phyloP scores from a whole-genome alignment of 805 yeast genomes.

The Candida alai region DNA sequence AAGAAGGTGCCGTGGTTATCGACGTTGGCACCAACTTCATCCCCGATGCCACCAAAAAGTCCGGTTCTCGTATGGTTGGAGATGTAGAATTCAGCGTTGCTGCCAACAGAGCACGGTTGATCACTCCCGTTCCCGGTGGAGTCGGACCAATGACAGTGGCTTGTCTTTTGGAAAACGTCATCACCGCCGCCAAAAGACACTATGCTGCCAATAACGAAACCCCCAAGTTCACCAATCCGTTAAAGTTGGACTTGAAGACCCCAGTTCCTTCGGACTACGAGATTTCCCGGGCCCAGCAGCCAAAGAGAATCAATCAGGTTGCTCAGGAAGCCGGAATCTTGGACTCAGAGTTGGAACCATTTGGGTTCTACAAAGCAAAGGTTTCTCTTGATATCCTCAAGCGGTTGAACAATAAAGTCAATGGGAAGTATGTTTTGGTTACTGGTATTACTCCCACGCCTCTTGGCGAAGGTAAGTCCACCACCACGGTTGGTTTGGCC shows the following conservation, averaged over 20 bases:
- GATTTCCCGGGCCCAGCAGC: conserved; percentile 71
- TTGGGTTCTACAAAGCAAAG: conserved; percentile 75
- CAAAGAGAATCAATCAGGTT: conserved; percentile 63
- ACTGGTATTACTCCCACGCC: conserved; percentile 88
- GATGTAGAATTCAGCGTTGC: conserved; percentile 68
- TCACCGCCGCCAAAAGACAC: conserved; percentile 59
- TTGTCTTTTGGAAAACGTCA: conserved; percentile 69
- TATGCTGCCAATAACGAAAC: conserved; percentile 37
- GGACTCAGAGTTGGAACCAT: conserved; percentile 67
- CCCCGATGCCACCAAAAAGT: conserved; percentile 59
- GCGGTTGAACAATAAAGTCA: conserved; percentile 53
- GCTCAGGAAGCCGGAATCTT: conserved; percentile 68
- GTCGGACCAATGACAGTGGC: conserved; percentile 94
- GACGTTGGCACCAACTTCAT: conserved; percentile 83
- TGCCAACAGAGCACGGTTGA: conserved; percentile 49
- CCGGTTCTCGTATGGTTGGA: conserved; percentile 72
- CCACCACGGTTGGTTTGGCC: conserved; percentile 78
- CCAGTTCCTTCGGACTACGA: conserved; percentile 84
- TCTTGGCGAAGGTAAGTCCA: conserved; percentile 80
- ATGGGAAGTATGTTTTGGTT: conserved; percentile 72
- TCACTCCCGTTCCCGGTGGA: conserved; percentile 92
- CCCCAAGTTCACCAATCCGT: conserved; percentile 48
- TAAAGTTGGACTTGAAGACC: conserved; percentile 48
- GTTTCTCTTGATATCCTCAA: conserved; percentile 61
- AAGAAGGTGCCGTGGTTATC: conserved; percentile 62